Evolutionary conservation across 257 asterid genomes (phyloP).

Genomic region (Solanum stenotomum): DNA sequence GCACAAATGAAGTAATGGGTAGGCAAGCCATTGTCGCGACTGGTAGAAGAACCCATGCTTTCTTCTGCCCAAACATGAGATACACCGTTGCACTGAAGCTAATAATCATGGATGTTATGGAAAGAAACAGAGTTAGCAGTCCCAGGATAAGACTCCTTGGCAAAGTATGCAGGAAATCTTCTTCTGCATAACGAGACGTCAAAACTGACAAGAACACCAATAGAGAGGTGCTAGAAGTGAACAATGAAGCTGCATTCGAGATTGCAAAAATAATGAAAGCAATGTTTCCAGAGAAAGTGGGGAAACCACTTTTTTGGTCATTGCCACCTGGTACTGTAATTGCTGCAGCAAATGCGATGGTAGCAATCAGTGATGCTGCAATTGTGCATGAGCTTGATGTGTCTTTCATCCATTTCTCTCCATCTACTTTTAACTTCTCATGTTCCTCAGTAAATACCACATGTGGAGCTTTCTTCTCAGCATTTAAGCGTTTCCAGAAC

Average conservation of each 20-base stretch:
- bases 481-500: too few species aligned
- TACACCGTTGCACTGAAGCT: not conserved
- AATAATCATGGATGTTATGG: not conserved
- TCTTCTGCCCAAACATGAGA: not conserved
- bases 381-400: constrained; percentile 3
- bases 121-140: not conserved
- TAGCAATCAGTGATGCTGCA: not conserved
- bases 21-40: not conserved
- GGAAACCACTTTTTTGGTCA: not conserved
- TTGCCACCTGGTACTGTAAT: not conserved
- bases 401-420: constrained; percentile 2
- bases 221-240: not conserved
- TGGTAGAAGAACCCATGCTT: not conserved
- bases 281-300: not conserved
- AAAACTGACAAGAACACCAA: not conserved
- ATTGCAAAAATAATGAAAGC: not conserved
- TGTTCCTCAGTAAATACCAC: not conserved
- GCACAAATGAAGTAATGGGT: not conserved
- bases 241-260: not conserved
- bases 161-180: too few species aligned
- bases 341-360: not conserved
- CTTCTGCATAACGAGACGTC: not conserved
- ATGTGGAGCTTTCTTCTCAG: too few species aligned
- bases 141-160: not conserved
- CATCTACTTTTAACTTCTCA: not conserved